Conservation (phyloP, 2,329 filamentous ascomycete species). For the Xylaria sp. region DNA sequence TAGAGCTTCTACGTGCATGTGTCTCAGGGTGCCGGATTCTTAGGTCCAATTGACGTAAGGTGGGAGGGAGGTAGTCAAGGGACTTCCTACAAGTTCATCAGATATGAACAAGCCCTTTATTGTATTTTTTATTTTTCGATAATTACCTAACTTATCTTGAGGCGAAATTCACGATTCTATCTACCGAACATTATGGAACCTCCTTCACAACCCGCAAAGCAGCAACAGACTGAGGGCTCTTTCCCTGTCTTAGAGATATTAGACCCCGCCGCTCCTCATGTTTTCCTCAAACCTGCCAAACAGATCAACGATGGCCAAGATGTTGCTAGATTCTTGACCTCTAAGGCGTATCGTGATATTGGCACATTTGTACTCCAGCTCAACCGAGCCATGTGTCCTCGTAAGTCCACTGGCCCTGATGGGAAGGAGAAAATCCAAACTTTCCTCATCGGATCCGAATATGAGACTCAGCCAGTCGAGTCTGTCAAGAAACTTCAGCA, state of each 20-base stretch:
- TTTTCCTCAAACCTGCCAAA: constrained; percentile 74
- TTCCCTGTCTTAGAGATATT: constrained; percentile 54
- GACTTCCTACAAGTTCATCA: too few relatives aligned
- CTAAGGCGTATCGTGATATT: constrained; percentile 85
- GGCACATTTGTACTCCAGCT: constrained; percentile 88
- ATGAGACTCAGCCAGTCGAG: constrained; percentile 51
- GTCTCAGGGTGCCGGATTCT: too few relatives aligned
- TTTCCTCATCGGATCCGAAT: constrained; percentile 50
- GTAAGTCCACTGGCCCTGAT: constrained; percentile 51
- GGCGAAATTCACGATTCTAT: not conserved
- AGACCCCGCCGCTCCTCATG: constrained; percentile 53
- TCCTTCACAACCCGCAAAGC: constrained; percentile 16
- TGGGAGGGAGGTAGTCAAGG: too few relatives aligned
- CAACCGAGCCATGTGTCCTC: constrained; percentile 83
- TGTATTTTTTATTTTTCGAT: too few relatives aligned
- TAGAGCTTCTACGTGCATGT: too few relatives aligned
- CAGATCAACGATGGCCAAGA: constrained; percentile 84
- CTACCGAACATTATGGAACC: constrained; percentile 15
- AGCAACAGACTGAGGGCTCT: constrained; percentile 10
- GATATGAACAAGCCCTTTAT: too few relatives aligned
- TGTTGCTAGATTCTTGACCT: constrained; percentile 79
- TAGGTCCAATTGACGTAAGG: too few relatives aligned
- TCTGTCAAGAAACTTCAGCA: constrained; percentile 68
- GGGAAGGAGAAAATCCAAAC: constrained; percentile 52
- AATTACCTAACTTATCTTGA: not conserved